phyloP scores from a whole-genome alignment of 2,329 filamentous ascomycete genomes.

The Neopestalotiopsis sp. region DNA sequence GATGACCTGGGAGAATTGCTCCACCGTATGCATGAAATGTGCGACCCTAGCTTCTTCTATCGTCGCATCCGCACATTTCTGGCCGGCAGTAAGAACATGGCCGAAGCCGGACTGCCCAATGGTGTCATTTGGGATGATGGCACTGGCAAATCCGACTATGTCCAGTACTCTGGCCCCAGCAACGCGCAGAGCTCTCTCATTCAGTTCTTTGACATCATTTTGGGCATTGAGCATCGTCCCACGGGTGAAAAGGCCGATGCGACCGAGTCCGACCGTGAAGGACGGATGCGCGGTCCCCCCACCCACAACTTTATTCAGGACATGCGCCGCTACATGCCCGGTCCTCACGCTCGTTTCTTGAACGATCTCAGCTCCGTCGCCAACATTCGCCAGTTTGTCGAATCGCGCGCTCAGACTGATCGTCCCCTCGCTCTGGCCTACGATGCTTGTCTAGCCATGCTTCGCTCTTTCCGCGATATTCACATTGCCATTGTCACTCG shows the following conservation, averaged over 20 bases:
- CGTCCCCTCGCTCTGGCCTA: slow-evolving; percentile 77
- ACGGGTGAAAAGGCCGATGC: slow-evolving; percentile 72
- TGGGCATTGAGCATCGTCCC: slow-evolving; percentile 88
- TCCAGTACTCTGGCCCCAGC: slow-evolving; percentile 90
- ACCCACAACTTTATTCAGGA: slow-evolving; percentile 93
- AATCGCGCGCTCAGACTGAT: slow-evolving; percentile 60
- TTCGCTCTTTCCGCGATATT: slow-evolving; percentile 79
- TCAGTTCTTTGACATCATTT: slow-evolving; percentile 93
- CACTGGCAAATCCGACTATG: slow-evolving; percentile 69
- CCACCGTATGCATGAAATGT: slow-evolving; percentile 91
- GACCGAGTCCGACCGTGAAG: slow-evolving; percentile 51
- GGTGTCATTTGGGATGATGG: slow-evolving; percentile 90
- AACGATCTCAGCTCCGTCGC: slow-evolving; percentile 78
- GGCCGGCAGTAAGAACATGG: slow-evolving; percentile 97
- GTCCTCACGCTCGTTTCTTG: slow-evolving; percentile 87
- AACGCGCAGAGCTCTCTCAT: slow-evolving; percentile 97
- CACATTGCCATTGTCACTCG: slow-evolving; percentile 96
- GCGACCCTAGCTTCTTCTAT: slow-evolving; percentile 94
- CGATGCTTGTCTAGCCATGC: slow-evolving; percentile 82
- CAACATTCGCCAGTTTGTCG: slow-evolving; percentile 87
- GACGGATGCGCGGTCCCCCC: slow-evolving; percentile 44
- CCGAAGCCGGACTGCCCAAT: slow-evolving; percentile 84
- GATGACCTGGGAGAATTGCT: slow-evolving; percentile 83
- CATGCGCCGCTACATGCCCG: slow-evolving; percentile 98
- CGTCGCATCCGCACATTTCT: slow-evolving; percentile 95